Evolutionary conservation across 2,329 filamentous ascomycete genomes (phyloP).

Genomic region (Neopestalotiopsis clavispora): DNA sequence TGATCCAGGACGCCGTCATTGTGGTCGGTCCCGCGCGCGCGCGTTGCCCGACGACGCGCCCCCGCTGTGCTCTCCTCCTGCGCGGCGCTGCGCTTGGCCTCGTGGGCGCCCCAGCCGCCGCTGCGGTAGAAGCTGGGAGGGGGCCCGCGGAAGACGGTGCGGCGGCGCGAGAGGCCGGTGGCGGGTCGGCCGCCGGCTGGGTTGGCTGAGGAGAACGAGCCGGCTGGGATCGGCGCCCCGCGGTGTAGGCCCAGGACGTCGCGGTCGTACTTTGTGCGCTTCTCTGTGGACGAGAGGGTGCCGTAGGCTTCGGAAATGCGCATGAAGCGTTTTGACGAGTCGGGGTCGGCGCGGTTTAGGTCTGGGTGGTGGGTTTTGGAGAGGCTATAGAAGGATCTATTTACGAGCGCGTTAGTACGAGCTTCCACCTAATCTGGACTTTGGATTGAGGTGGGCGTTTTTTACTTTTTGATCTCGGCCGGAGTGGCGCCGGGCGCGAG

Average conservation of each 20-base stretch:
- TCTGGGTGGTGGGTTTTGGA: constrained; percentile 94
- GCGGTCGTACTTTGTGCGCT: constrained; percentile 82
- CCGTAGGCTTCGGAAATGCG: constrained; percentile 84
- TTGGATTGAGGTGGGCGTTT: too few relatives aligned
- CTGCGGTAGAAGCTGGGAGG: constrained; percentile 87
- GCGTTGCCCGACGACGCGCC: constrained; percentile 22
- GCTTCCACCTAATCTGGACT: too few relatives aligned
- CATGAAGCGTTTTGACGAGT: constrained; percentile 77
- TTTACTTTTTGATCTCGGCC: constrained; percentile 82
- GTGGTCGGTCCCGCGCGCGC: constrained; percentile 21
- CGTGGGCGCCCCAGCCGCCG: constrained; percentile 76
- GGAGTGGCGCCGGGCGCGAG: constrained; percentile 72
- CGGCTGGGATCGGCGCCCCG: constrained; percentile 39
- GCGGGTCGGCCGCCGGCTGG: constrained; percentile 79
- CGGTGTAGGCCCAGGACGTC: constrained; percentile 55
- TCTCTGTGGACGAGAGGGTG: constrained; percentile 72
- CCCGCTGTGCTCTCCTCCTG: constrained; percentile 47
- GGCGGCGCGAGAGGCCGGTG: constrained; percentile 78
- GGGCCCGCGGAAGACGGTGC: constrained; percentile 80
- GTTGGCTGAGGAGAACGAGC: constrained; percentile 60
- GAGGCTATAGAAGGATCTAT: constrained; percentile 82
- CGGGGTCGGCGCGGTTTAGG: constrained; percentile 78
- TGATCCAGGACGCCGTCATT: constrained; percentile 19
- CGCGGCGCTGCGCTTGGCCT: constrained; percentile 61
- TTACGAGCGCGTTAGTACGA: not conserved